Percentiles rank a stretch among this genome's conserved stretches.
Evolutionary conservation across 2,329 filamentous ascomycete species (phyloP).

Genomic region (Zymoseptoria tritici): DNA sequence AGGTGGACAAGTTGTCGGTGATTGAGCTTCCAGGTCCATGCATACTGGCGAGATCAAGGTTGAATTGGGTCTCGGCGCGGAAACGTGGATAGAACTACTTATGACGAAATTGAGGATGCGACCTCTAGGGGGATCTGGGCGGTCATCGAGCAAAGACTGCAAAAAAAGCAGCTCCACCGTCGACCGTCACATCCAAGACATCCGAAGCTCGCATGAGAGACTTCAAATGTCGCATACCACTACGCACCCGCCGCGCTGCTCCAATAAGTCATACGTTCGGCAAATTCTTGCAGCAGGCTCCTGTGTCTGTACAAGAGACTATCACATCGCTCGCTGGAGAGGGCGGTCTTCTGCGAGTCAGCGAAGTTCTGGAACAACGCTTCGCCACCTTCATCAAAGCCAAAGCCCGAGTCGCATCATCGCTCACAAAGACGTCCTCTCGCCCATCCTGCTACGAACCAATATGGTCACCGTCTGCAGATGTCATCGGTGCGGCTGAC

Average conservation of each 20-base stretch:
- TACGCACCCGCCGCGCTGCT: too few relatives aligned
- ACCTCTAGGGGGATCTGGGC: too few relatives aligned
- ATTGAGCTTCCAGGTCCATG: too few relatives aligned
- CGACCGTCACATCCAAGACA: neutral
- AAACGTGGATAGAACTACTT: too few relatives aligned
- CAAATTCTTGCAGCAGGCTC: slow-evolving; percentile 16
- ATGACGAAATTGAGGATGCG: too few relatives aligned
- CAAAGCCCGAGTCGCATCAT: slow-evolving; percentile 6
- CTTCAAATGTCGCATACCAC: too few relatives aligned
- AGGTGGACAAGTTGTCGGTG: too few relatives aligned
- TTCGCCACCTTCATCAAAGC: slow-evolving; percentile 2
- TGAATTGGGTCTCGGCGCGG: too few relatives aligned
- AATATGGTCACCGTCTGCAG: too few relatives aligned
- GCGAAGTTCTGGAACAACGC: slow-evolving; percentile 10
- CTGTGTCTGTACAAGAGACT: slow-evolving; percentile 20
- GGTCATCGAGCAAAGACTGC: neutral
- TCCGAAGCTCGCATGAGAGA: too few relatives aligned
- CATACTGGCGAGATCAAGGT: too few relatives aligned
- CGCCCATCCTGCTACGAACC: neutral
- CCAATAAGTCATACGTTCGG: neutral
- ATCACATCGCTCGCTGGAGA: slow-evolving; percentile 18
- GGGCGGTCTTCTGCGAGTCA: slow-evolving; percentile 16
- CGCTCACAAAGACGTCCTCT: slow-evolving; percentile 4
- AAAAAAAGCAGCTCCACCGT: neutral
- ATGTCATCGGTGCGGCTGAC: too few relatives aligned